Evolutionary conservation across 1,139 yeast genomes (phyloP).

Genomic region (Saccharomyces hybrid): DNA sequence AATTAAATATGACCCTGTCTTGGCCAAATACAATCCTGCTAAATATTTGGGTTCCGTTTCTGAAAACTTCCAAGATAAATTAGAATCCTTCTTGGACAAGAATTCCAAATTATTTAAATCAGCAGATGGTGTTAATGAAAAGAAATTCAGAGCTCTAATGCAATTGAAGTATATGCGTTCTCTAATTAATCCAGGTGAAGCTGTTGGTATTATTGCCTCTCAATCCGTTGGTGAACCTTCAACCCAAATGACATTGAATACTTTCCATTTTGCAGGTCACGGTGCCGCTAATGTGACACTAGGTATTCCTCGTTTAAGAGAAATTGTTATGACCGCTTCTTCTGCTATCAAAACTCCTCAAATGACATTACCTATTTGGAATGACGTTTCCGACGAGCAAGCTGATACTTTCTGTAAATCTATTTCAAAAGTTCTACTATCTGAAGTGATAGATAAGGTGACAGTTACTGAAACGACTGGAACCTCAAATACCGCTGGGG

Average conservation of each 20-base stretch:
- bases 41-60: conserved; percentile 89
- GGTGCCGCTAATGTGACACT: conserved; percentile 99
- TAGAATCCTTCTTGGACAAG: conserved; percentile 59
- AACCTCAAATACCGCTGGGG: conserved; percentile 38
- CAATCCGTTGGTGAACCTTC: conserved; percentile 99
- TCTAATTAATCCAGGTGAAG: conserved; percentile 89
- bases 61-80: conserved; percentile 74
- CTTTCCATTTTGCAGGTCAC: conserved; percentile 99
- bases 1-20: conserved; percentile 77
- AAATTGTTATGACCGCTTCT: conserved; percentile 98
- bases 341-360: conserved; percentile 94
- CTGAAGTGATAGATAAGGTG: conserved; percentile 83
- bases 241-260: conserved; percentile 97
- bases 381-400: conserved; percentile 71
- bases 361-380: conserved; percentile 82
- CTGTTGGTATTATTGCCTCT: conserved; percentile 97
- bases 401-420: conserved; percentile 94
- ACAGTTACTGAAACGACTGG: conserved; percentile 84
- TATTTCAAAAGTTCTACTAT: conserved; percentile 72
- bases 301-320: conserved; percentile 99
- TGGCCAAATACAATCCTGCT: conserved; percentile 79
- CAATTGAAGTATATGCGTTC: conserved; percentile 97
- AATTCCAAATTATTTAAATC: conserved; percentile 46
- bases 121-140: conserved; percentile 51
- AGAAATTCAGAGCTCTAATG: conserved; percentile 93